Evolutionary conservation across 306 rosid species (phyloP).

Genomic region (Trifolium fragiferum): DNA sequence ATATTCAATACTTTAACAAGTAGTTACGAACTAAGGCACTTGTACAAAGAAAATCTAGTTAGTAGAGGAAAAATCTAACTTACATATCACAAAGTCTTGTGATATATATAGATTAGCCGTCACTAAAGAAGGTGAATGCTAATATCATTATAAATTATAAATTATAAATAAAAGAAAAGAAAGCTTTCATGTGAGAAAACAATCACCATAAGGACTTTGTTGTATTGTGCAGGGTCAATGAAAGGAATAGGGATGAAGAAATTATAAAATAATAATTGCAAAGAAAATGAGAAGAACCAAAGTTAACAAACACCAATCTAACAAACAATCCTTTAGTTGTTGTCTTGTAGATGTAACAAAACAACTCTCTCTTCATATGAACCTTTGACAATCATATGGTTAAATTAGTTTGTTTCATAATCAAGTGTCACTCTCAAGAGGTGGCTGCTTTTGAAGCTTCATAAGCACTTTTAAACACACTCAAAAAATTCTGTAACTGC

Average conservation of each 20-base stretch:
- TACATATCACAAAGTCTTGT: too few relatives aligned
- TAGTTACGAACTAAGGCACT: neutral
- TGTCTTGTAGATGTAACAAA: constrained; percentile 35
- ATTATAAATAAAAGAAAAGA: too few relatives aligned
- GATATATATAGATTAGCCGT: too few relatives aligned
- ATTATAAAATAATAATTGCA: constrained; percentile 16
- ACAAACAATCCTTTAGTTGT: constrained; percentile 22
- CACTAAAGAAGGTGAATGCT: too few relatives aligned
- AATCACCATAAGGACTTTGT: constrained; percentile 27
- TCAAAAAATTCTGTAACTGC: neutral
- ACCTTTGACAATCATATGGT: constrained; percentile 39
- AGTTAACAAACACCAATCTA: constrained; percentile 20
- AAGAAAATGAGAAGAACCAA: constrained; percentile 15
- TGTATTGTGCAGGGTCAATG: constrained; percentile 32
- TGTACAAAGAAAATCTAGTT: too few relatives aligned
- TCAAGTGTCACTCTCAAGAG: constrained; percentile 27
- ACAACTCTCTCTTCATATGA: constrained; percentile 34
- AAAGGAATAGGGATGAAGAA: constrained; percentile 7
- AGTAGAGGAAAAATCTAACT: too few relatives aligned
- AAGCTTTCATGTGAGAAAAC: neutral
- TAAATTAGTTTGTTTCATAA: constrained; percentile 26
- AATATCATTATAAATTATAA: too few relatives aligned
- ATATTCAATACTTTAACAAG: neutral
- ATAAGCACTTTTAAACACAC: constrained; percentile 3
- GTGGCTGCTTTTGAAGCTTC: constrained; percentile 39